Base-by-base conservation (phyloP, 176 grass and related monocot genomes). In the Pontederia crassipes region DNA sequence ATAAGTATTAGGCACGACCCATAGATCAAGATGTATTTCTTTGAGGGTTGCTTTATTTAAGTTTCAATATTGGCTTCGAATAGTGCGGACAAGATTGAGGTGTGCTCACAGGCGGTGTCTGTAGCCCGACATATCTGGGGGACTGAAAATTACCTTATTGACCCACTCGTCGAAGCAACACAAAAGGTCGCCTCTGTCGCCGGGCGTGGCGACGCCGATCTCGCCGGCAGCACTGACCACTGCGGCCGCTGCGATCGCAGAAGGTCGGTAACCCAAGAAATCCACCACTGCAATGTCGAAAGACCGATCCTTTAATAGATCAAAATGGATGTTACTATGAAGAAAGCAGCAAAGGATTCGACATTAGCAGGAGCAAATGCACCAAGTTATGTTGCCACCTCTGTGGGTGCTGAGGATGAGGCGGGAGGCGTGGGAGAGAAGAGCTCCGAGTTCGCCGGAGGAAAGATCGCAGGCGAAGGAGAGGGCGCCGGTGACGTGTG, bases 261-360 rank as follows among this genome's bases (percentile, higher is more conserved):
- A 82, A 16, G 80, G 68, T 7, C 62, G 80, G 49, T 77, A 82
- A 2, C 40, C 61, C 74, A 82, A 69, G 40, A 82, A 82, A 77
- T 82, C 68, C n/a, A 77, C 55, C 6, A 63, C 80, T 77, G 60
- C 11, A 4, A 28, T 32, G 18, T 56, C 45, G 10, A 55, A 11
- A 62, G 8, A 13, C 15, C 16, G 10, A 61, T 7, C 4, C 17
- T n/a, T 14, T 2, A 28, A 55, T 4, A 13, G 59, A 18, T 27
- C 1, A 58, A 57, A 7, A 7, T 54, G 8, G 14, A 62, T 4
- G 12, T 3, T 20, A 55, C 10, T 51, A 13, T 26, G 0, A 6
- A 58, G 1, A 48, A 66, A 49, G n/a, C n/a, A 27, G 17, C 28
- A 46, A 70, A 54, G 54, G 67, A 40, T 1, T 40, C 32, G 32